Base-by-base conservation (phyloP, 352 stramenopile genomes). In the Globisporangium orthogonon region DNA sequence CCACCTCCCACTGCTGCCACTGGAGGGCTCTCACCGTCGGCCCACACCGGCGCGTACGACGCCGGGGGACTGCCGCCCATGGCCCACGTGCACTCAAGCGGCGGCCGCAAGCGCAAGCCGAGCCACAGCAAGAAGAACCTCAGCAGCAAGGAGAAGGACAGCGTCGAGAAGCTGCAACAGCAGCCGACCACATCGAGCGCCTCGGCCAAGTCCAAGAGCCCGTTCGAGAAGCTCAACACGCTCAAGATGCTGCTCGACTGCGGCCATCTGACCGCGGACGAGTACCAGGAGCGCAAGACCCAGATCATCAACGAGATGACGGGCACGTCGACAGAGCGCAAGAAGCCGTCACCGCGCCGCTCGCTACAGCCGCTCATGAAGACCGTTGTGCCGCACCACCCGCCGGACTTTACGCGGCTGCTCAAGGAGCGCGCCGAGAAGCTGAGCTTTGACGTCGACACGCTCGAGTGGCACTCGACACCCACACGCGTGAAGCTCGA, bases 261-360 rank as follows among this genome's bases (percentile, higher is more conserved):
- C 49, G 83, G 83, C 7, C 83, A 93, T 56, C 68, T 93, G 15
- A 89, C 81, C 1, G 61, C 77, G 9, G 83, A 88, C 14, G 83
- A 93, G 61, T 91, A 93, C 51, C 76, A 89, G 33, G 83, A 90
- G 45, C 78, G 83, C 54, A 93, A 91, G 60, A 93, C 70, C 1
- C 83, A 93, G 62, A 91, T 93, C 62, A 93, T 93, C 46, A 93
- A 93, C 61, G 83, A 91, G 35, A 89, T 93, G 77, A 93, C 83
- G 1, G 83, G 83, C 2, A 93, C 83, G 15, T 88, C 73, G 4
- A 86, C 80, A 0, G 76, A 88, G 46, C 70, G 76, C 23, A 76
- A 82, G 71, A 70, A 84, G 58, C 62, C 65, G 39, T 83, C 73
- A 29, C 71, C 71, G 2, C 65, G 61, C 4, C 62, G 61, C 3